Base-by-base conservation (phyloP, 1,139 yeast genomes). In the Yamadazyma jaroonii region DNA sequence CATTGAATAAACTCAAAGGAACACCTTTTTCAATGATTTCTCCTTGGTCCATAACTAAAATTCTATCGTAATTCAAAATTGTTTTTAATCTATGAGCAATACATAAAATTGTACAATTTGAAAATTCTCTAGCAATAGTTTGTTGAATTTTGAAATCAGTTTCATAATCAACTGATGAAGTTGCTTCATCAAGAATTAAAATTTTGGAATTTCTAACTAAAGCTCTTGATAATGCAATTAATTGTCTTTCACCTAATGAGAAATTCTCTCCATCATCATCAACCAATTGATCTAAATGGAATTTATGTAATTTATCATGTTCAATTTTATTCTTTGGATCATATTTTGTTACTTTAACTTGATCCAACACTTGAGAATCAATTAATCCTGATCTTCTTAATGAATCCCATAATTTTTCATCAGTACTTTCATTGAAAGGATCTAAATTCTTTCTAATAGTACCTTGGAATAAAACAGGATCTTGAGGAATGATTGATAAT, bases 401-500 rank as follows among this genome's bases (percentile, higher is more conserved):
- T 1, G 77, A 67, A 50, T 68, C 73, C 77, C 77, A 73, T 44
- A 83, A 68, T 34, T 64, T 70, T 6, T 62, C 68, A 49, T 83
- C 89, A 3, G 66, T 46, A 41, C 72, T 60, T 31, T 63, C 61
- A 22, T 68, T 66, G 49, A 82, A 82, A 4, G 90, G 90, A 56
- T 83, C 90, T 53, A 83, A 62, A 50, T 83, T 83, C 50, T 73
- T 67, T 43, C 88, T 65, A 25, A 83, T 70, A 0, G 84, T 67
- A 10, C 89, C 89, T 47, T 74, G 73, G 65, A 83, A 83, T 43
- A 83, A 60, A 2, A 81, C 84, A 2, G 90, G 89, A 46, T 83
- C 90, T 57, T 83, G 90, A n/a, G 90, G 90, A 48, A 83, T 83
- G 43, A 83, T 83, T 3, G 87, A 74, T 23, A 84, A 62, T 47